Base-by-base conservation (phyloP, 228 moss, liverwort and hornwort genomes). In the Sphagnum fallax region DNA sequence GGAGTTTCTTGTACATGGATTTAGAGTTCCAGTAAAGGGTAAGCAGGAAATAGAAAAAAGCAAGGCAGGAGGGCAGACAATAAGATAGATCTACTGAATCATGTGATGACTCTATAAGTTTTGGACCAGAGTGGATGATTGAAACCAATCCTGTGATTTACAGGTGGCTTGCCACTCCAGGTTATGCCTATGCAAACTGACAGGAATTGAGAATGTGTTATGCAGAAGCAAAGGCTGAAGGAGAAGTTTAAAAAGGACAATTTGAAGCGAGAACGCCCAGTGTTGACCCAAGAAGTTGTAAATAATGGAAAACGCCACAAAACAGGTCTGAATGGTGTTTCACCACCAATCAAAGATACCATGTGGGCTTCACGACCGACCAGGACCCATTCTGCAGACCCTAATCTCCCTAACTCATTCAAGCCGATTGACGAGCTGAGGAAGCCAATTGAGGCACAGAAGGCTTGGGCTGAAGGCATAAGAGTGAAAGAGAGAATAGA, bases 381-480 rank as follows among this genome's bases (percentile, higher is more conserved):
- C 58, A 74, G 75, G 62, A 67, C 65, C 18, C 61, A 78, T 71
- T 60, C 58, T 61, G 73, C 85, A 77, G 74, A 73, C 68, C 76
- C 53, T 62, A 63, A 75, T 51, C 5, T 67, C 60, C 74, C 65
- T 49, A 53, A 62, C 59, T 67, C 74, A 68, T 65, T 76, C 71
- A 77, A 62, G 10, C 78, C 75, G 67, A 74, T 63, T 32, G 89
- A 87, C 63, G 79, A 71, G n/a, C 70, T 72, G 49, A 73, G 75
- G 10, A 66, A 77, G 0, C 79, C 79, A 6, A 66, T 78, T 5
- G 85, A 85, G 51, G 53, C 87, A 11, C 94, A 94, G 77, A 87
- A 83, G 49, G 98, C 98, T 52, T 98, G 98, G 98, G 75, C 78
- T 68, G 94, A 90, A 74, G 98, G 94, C 52, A 64, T 98, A 7